Evolutionary conservation across 139 green algal genomes (phyloP).

Genomic region (Deuterostichococcus epilithicus): DNA sequence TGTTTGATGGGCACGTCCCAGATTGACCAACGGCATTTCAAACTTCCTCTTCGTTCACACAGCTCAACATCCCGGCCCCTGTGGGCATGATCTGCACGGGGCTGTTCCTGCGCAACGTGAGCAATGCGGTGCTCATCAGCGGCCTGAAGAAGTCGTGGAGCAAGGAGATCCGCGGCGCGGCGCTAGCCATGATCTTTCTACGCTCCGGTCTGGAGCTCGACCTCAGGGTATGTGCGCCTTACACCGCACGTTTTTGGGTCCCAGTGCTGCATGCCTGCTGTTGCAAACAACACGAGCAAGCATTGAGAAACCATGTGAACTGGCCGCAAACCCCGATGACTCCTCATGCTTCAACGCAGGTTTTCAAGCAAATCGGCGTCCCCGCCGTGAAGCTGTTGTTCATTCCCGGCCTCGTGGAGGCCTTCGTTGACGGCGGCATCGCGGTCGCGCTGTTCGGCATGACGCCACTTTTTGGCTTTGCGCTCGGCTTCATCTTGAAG

Average conservation of each 20-base stretch:
- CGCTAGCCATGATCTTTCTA: slow-evolving; percentile 79
- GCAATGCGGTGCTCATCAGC: slow-evolving; percentile 35
- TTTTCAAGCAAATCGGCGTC: slow-evolving; percentile 38
- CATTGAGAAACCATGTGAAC: no score
- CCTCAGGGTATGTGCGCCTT: slow-evolving; percentile 36
- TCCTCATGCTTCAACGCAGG: no score
- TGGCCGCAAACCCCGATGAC: no score
- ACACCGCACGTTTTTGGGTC: no score
- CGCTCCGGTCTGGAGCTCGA: slow-evolving; percentile 78
- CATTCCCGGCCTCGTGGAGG: slow-evolving; percentile 63
- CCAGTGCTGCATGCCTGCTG: no score
- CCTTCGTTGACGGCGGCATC: slow-evolving; percentile 57
- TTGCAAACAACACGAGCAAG: no score
- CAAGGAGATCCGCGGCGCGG: slow-evolving; percentile 57
- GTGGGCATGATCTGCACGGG: slow-evolving; percentile 72
- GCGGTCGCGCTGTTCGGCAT: slow-evolving; percentile 52
- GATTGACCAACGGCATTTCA: no score
- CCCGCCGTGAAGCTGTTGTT: slow-evolving; percentile 38
- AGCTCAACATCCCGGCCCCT: slow-evolving; percentile 51
- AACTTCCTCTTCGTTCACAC: background rate
- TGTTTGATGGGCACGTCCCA: no score
- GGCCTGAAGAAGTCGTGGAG: slow-evolving; percentile 59
- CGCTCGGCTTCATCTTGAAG: slow-evolving; percentile 84
- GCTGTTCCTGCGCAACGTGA: slow-evolving; percentile 62
- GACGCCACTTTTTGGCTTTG: slow-evolving; percentile 46